Base-by-base conservation (phyloP, 257 asterid genomes). In the Nicotiana sylvestris region DNA sequence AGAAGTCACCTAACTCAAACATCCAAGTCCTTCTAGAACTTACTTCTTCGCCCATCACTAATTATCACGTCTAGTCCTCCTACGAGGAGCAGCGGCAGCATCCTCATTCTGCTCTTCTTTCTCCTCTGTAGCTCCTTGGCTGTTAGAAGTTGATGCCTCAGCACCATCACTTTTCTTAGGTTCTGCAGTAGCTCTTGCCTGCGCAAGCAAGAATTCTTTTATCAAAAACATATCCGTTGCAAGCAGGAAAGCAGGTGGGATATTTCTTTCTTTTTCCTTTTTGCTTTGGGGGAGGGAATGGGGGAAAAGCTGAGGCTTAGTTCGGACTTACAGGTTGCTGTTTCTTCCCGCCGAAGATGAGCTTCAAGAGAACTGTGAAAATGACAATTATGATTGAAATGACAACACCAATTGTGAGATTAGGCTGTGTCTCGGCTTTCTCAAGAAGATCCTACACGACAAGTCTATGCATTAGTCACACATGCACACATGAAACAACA, bases 341-440 rank as follows among this genome's bases (percentile, higher is more conserved):
- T 91, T 92, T 94, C 93, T 96, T 96, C 79, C 98, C 94, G 16
- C 99, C 98, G 21, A 94, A 94, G 74, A 93, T 77, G 49, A 94
- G 91, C 88, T 89, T 94, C 65, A 91, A 82, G 32, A 94, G 39
- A 85, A 94, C 57, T 1, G 98, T 88, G 78, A 94, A 81, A 88
- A 94, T 2, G 53, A 93, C 65, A 7, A 92, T 91, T 9, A 89
- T 78, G 18, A 90, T 39, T 5, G 99, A 84, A 79, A 88, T 78
- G 0, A 94, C 82, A 65, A 93, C 79, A 58, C 95, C 97, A 76
- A 96, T 85, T 15, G 97, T 92, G 84, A 94, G 90, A 86, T 91
- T 93, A 29, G 99, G 92, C 77, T 94, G 97, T 84, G 77, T 84
- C 90, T 96, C 99, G 7, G 99, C 99, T 86, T 96, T 93, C 76